Percentiles rank a stretch among this genome's conserved stretches.
Conservation (phyloP, 2,329 filamentous ascomycete species). For the Akanthomyces lecanii region DNA sequence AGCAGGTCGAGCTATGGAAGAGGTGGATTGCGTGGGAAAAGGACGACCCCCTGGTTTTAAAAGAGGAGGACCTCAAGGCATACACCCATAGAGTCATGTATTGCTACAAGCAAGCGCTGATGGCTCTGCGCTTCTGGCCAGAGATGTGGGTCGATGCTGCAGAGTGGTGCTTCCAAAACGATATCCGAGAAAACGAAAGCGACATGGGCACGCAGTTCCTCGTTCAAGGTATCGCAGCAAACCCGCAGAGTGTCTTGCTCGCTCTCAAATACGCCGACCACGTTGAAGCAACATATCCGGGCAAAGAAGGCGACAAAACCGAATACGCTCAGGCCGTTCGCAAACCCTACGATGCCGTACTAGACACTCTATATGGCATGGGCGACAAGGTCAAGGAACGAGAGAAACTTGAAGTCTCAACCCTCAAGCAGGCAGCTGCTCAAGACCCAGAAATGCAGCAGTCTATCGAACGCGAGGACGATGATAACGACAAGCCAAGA, state of each 20-base stretch:
- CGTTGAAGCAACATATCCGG: constrained; percentile 72
- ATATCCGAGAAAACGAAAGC: constrained; percentile 57
- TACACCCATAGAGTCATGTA: constrained; percentile 80
- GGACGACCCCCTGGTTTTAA: constrained; percentile 81
- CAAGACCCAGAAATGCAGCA: constrained; percentile 33
- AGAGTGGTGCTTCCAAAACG: constrained; percentile 84
- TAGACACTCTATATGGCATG: constrained; percentile 85
- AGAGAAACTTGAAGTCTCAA: constrained; percentile 54
- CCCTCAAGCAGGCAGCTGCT: constrained; percentile 50
- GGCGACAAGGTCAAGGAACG: constrained; percentile 67
- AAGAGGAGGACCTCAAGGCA: constrained; percentile 69
- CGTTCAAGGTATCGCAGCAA: constrained; percentile 76
- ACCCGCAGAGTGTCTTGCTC: constrained; percentile 88
- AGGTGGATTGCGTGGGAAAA: constrained; percentile 96
- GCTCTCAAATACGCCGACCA: constrained; percentile 87
- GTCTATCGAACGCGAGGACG: constrained; percentile 44
- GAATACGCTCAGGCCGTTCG: constrained; percentile 75
- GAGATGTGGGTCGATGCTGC: constrained; percentile 95
- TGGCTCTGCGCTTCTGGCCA: constrained; percentile 91
- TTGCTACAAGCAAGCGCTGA: constrained; percentile 88
- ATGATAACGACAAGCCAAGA: constrained; percentile 42
- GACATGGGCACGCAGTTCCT: constrained; percentile 70
- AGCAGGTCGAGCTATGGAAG: constrained; percentile 87
- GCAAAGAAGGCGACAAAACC: constrained; percentile 72
- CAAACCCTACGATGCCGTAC: constrained; percentile 75